Conservation (phyloP, 176 grass and related monocot genomes). For the Oryza longistaminata region DNA sequence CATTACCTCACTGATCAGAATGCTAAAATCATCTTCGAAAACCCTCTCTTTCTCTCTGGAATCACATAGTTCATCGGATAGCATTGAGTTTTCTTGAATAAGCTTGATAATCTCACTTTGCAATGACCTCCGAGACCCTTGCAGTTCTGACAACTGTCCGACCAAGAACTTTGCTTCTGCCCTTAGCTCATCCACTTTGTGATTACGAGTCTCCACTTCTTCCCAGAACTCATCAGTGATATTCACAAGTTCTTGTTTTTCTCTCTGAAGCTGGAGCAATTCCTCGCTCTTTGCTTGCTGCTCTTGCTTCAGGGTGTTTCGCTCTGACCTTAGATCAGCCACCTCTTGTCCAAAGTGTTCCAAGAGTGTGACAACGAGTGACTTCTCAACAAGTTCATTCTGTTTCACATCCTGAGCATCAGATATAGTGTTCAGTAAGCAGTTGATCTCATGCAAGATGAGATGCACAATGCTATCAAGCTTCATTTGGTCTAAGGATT, state of each 20-base stretch:
- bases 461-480: conserved; percentile 83
- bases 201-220: conserved; percentile 56
- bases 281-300: conserved; percentile 51
- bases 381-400: conserved; percentile 82
- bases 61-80: conserved; percentile 55
- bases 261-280: conserved; percentile 45
- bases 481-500: conserved; percentile 65
- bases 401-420: conserved; percentile 81
- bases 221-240: conserved; percentile 58
- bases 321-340: conserved; percentile 67
- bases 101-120: conserved; percentile 72
- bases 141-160: conserved; percentile 69
- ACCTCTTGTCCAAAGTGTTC: conserved; percentile 88
- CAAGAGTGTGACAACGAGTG: conserved; percentile 77
- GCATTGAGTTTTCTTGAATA: conserved; percentile 58
- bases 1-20: conserved; percentile 56
- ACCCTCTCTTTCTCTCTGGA: conserved; percentile 49
- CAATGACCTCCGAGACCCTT: conserved; percentile 59
- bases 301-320: conserved; percentile 55
- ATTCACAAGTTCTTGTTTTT: conserved; percentile 53
- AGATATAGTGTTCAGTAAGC: conserved; percentile 56
- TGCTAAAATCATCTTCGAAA: conserved; percentile 55
- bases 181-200: conserved; percentile 64
- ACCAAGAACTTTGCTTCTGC: conserved; percentile 72
- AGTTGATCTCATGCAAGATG: conserved; percentile 75